Evolutionary conservation across 164 flowering plant genomes (phyloP), one percentile per base, ranked within the genome.

Genomic region (Euptelea pleiosperma): DNA sequence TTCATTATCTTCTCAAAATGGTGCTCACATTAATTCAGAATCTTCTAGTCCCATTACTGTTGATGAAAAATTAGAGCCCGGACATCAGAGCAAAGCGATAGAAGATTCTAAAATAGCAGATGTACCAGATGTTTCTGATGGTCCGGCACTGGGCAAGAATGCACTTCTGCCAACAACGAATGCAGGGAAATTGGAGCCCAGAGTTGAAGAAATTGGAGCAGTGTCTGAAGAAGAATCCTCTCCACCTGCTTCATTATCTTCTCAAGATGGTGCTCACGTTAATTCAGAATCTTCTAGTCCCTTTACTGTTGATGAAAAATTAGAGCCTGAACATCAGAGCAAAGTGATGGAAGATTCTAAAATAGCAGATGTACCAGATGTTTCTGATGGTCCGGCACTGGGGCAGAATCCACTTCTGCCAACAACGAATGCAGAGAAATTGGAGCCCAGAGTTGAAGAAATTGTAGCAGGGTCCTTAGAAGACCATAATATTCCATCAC

Each of bases 41-140:
- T 48, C 33, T 36, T 22, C 65, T 26, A 43, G 29, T n/a, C 31
- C 14, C 57, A 18, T 68, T 35, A 19, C 39, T 36, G 22, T 59
- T 18, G 64, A 66, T 61, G 75, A 52, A 30, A 54, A 52, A 42
- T 46, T 55, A n/a, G 72, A 57, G 31, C 24, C 65, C 25, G 65
- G 52, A 18, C 37, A 11, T 18, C 66, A 63, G 22, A 58, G 22
- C 25, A 57, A 16, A 9, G 21, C 29, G 14, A 25, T 48, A 31
- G 66, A 44, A 36, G 68, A 35, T 57, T 36, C 61, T 51, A 52
- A 51, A 41, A 16, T 41, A 29, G 56, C 50, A 68, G 52, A 52
- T 47, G 55, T 31, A 24, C 45, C 67, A 35, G 52, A 42, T 58
- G 53, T 45, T 62, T 30, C 65, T 43, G 63, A 65, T 51, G 49